Evolutionary conservation across 768 basidiomycete genomes (phyloP).

Genomic region (Lepiota brunneoincarnata): DNA sequence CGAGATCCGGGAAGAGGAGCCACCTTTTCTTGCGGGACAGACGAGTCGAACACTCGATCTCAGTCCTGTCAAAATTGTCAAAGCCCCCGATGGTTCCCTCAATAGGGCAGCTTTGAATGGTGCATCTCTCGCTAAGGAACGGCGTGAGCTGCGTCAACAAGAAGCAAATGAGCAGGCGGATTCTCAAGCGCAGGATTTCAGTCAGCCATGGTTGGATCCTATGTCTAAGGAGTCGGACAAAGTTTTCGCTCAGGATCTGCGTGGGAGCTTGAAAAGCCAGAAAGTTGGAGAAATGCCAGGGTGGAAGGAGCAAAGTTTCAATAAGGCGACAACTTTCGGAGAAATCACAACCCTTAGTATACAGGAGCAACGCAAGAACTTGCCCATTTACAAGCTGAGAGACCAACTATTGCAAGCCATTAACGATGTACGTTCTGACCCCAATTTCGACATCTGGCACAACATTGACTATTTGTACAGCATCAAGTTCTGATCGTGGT

Average conservation of each 20-base stretch:
- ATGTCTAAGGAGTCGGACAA: slow-evolving; percentile 89
- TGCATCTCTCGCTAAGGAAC: slow-evolving; percentile 90
- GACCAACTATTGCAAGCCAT: slow-evolving; percentile 90
- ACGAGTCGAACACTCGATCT: slow-evolving; percentile 94
- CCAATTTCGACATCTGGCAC: background rate
- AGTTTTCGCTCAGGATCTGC: slow-evolving; percentile 90
- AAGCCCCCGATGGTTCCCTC: slow-evolving; percentile 96
- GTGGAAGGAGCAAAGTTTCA: slow-evolving; percentile 92
- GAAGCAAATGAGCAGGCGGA: slow-evolving; percentile 94
- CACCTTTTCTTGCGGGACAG: slow-evolving; percentile 93
- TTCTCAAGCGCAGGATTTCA: slow-evolving; percentile 92
- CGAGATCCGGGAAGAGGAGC: slow-evolving; percentile 95
- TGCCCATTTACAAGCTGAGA: slow-evolving; percentile 95
- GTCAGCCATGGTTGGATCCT: slow-evolving; percentile 95
- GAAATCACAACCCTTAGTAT: slow-evolving; percentile 89
- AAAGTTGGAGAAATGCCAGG: slow-evolving; percentile 79
- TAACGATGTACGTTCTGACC: slow-evolving; percentile 59
- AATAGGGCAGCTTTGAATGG: slow-evolving; percentile 95
- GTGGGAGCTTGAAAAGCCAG: slow-evolving; percentile 79
- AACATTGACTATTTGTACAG: slow-evolving; percentile 34
- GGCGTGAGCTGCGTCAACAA: slow-evolving; percentile 90
- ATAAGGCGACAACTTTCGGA: slow-evolving; percentile 95
- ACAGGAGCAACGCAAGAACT: slow-evolving; percentile 85
- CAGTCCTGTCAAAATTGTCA: slow-evolving; percentile 97
- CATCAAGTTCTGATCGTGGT: slow-evolving; percentile 98